These are phyloP conservation scores for Cadophora gregata DNA, from an alignment of 2,329 filamentous ascomycete species.

Conservation along the genomic window DNA sequence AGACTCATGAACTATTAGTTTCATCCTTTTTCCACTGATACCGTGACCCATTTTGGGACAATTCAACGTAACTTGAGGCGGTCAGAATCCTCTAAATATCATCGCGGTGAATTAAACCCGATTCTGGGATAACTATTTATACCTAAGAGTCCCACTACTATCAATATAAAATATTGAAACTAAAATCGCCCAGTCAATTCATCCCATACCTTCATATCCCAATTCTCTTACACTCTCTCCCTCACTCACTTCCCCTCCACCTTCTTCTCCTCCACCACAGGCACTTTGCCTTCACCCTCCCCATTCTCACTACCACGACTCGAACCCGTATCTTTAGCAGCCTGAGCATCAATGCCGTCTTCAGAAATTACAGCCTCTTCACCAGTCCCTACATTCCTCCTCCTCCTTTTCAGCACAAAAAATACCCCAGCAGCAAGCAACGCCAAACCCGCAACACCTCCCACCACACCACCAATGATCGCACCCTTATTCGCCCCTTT, in stretches of 20 bases:
- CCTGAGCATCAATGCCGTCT: background rate
- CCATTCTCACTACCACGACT: constrained; percentile 4
- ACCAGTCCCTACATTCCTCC: background rate
- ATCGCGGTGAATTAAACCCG: no score
- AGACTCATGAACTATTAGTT: no score
- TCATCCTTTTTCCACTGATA: no score
- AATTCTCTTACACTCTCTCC: background rate
- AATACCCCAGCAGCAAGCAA: constrained; percentile 18
- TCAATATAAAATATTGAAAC: no score
- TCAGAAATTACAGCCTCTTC: background rate
- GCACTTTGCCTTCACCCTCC: background rate
- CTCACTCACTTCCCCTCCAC: background rate
- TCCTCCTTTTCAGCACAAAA: constrained; percentile 26
- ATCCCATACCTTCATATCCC: background rate
- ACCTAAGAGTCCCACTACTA: no score
- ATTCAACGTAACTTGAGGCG: no score
- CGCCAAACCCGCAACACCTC: constrained; percentile 21
- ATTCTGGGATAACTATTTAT: no score
- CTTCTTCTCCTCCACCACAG: background rate
- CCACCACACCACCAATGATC: constrained; percentile 30
- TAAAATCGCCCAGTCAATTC: no score
- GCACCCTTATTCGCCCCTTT: constrained; percentile 13
- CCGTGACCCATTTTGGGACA: no score
- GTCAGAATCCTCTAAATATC: no score
- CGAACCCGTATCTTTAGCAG: background rate